Base-by-base conservation (phyloP, 306 rosid genomes). In the Arachis stenosperma region DNA sequence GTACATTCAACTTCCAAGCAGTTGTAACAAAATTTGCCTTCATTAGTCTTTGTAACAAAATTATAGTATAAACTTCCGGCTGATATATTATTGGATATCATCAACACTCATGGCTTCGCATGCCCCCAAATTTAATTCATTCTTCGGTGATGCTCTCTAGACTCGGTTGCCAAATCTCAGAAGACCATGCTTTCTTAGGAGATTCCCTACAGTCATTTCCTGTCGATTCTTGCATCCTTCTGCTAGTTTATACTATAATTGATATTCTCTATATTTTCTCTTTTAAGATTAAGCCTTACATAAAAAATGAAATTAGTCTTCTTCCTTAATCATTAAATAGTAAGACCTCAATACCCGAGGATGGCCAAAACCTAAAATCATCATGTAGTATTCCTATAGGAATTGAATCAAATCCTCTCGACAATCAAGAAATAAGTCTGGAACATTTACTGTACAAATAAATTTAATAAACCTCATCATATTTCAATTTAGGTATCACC, bases 131-230 rank as follows among this genome's bases (percentile, higher is more conserved):
- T 17, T 17, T 17, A 17, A 17, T 17, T 17, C 17, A 17, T 17
- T 17, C 27, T 22, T 22, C 27, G 27, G 27, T 22, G 27, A 22
- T 22, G 27, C 27, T 22, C 27, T 22, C 27, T 22, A 22, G 27
- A 22, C 27, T 22, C 27, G 27, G 27, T 22, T 70, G 84, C 96
- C 89, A 88, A 41, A 78, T 11, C 62, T 79, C 76, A 68, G 71
- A 66, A 58, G 87, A 65, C 57, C 78, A 58, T 42, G 69, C 70
- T 65, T 79, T 81, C 67, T 71, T 79, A 50, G 84, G 77, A 67
- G 90, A 72, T 46, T 79, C 71, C 74, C 79, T 80, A 10, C 53
- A 74, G 53, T 78, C 64, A 69, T 72, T 76, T 61, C 70, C 84
- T 3, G 63, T 65, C n/a, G 67, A 69, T 65, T 73, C 72, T 22